Evolutionary conservation across 1,284 basidiomycete genomes (phyloP).

Genomic region (Boletus mariae): DNA sequence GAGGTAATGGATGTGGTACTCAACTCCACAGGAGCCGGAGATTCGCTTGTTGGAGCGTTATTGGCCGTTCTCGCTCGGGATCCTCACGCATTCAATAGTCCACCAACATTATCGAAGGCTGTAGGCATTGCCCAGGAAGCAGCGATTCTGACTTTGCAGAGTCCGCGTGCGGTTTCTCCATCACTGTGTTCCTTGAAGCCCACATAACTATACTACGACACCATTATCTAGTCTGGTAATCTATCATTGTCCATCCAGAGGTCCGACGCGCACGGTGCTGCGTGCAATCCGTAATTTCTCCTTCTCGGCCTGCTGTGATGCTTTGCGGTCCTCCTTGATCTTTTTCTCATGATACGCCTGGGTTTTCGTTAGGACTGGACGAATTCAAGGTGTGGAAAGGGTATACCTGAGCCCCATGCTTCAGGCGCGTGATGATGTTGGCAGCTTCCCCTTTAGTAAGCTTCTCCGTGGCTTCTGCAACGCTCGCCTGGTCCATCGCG

Average conservation of each 20-base stretch:
- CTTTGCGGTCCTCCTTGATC: conserved; percentile 40
- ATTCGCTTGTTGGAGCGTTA: conserved; percentile 80
- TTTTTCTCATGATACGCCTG: conserved; percentile 60
- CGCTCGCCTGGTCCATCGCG: conserved; percentile 17
- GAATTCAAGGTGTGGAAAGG: not conserved
- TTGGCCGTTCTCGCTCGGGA: conserved; percentile 52
- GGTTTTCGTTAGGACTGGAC: conserved; percentile 2
- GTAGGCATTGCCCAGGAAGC: conserved; percentile 60
- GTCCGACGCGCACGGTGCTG: conserved; percentile 59
- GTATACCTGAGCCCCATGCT: conserved; percentile 69
- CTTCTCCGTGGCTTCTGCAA: conserved; percentile 33
- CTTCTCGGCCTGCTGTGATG: conserved; percentile 37
- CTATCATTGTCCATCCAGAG: conserved; percentile 30
- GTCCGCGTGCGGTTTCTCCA: conserved; percentile 63
- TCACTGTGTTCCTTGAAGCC: conserved; percentile 39
- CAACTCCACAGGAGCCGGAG: conserved; percentile 89
- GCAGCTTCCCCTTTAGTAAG: conserved; percentile 79
- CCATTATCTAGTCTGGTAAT: not conserved
- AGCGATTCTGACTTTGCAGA: conserved; percentile 61
- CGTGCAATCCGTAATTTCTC: conserved; percentile 48
- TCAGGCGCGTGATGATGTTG: conserved; percentile 72
- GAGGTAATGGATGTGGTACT: conserved; percentile 44
- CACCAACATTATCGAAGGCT: conserved; percentile 38
- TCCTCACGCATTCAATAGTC: conserved; percentile 44
- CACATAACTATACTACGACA: conserved; percentile 1